Base-by-base conservation (phyloP, 2,329 filamentous ascomycete species). In the Aureobasidium mangrovei region DNA sequence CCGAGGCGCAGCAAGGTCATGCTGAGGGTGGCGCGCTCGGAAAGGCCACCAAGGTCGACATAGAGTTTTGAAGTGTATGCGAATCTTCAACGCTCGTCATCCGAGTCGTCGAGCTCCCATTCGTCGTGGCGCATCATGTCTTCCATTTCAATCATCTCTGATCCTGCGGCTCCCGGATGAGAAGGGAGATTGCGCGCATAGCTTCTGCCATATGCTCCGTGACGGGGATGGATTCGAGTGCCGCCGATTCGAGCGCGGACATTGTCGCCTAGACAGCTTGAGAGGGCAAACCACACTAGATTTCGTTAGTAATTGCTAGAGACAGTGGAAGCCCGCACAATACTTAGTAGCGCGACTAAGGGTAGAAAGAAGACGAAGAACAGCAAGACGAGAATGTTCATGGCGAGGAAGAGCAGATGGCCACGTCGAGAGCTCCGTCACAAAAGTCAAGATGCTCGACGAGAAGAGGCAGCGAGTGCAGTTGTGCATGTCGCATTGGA, bases 11-110 rank as follows among this genome's bases (percentile, higher is more conserved):
- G 64, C 74, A 77, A 56, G 73, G 62, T 39, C 45, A 70, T 55
- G 68, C 63, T 40, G 58, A 63, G 65, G 58, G 65, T 8, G 52
- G 44, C 10, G 53, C 40, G 9, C 29, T 54, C 10, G 53, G 65
- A 47, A 70, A 69, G 58, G 78, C 78, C 60, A 75, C 77, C 2
- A 78, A 76, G 49, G 88, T 88, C 55, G 83, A 86, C 60, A 78
- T 94, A 47, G 87, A 93, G 49, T 94, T 94, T 64, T 89, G 65
- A n/a, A 8, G 26, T 18, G 8, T 36, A 31, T 38, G 35, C 38
- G 27, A 52, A 10, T 12, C 7, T 12, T 51, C 54, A 56, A 41
- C n/a, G 26, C 42, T 56, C 55, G 12, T 41, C 33, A 7, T 56
- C 53, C 10, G 39, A 46, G 53, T 66, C 59, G 66, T 51, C 54